Evolutionary conservation across 208 protist genomes (phyloP), one percentile per base, ranked within the genome.

Genomic region (Phytomonas francai): DNA sequence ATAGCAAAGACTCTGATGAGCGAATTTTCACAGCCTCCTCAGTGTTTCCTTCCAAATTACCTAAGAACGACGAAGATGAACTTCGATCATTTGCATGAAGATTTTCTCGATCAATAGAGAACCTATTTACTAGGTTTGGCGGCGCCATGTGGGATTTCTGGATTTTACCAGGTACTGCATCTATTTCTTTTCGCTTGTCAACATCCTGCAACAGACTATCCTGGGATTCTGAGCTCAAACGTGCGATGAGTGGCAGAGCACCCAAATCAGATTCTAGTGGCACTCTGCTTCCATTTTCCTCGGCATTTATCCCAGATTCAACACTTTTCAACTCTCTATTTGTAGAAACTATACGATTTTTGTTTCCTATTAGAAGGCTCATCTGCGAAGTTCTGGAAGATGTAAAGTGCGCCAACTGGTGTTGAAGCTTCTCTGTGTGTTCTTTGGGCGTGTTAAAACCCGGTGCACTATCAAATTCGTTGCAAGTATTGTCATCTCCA

Each of bases 181-280:
- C 45, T 54, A 54, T 65, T 65, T 65, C 45, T 6, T 65, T 22
- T 54, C 28, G 12, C 6, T 65, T 65, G 62, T 39, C 45, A 12
- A 34, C 33, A 49, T 65, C 29, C 56, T 65, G 12, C 12, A 49
- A 49, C 4, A 49, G 39, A 49, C 7, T 49, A 49, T 3, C 14
- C 39, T 49, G 39, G 14, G 39, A 49, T 49, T 3, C 14, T 19
- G 39, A 49, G 2, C 16, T 9, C 39, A 49, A 49, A 3, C 39
- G 39, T 49, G 39, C 2, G 12, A 49, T 19, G 39, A 22, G 9
- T 49, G 39, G 39, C 39, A 49, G 16, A 3, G 16, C 14, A 22
- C 14, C 14, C 2, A 49, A 49, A 9, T 49, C 39, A 49, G 39
- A 12, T 49, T 49, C 39, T 19, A 19, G 39, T 49, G 39, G 12